phyloP scores from a whole-genome alignment of 352 stramenopile species.

The Aphanomyces invadans region DNA sequence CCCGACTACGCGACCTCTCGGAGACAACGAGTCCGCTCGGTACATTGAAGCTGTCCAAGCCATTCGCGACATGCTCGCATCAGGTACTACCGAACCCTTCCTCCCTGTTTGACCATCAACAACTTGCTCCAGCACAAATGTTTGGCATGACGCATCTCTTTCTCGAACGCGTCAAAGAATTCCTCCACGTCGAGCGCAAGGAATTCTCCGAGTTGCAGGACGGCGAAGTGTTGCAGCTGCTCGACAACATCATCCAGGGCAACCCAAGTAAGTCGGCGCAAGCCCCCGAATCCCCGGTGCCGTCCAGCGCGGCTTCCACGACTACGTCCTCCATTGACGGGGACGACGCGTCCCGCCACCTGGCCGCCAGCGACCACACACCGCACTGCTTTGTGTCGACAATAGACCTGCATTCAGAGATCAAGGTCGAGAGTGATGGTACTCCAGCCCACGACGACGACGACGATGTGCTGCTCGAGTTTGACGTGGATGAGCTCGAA shows the following conservation, averaged over 20 bases:
- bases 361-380: constrained; percentile 1
- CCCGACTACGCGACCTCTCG: neutral
- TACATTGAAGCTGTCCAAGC: neutral
- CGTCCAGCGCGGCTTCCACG: neutral
- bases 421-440: neutral
- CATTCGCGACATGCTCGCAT: constrained; percentile 18
- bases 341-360: neutral
- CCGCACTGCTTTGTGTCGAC: neutral
- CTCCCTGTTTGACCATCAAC: neutral
- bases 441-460: neutral
- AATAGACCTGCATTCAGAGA: neutral
- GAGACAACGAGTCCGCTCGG: constrained; percentile 3
- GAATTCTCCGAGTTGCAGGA: constrained; percentile 13
- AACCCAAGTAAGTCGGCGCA: neutral
- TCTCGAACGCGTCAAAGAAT: constrained; percentile 17
- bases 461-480: neutral
- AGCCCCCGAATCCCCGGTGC: neutral
- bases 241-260: constrained; percentile 13
- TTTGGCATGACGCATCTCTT: constrained; percentile 16
- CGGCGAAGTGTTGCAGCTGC: constrained; percentile 9
- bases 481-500: constrained; percentile 17
- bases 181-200: constrained; percentile 14
- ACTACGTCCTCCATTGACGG: neutral
- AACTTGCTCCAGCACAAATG: neutral
- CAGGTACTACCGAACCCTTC: constrained; percentile 3